Conservation (phyloP, 805 yeast species). For the Candida ovalis region DNA sequence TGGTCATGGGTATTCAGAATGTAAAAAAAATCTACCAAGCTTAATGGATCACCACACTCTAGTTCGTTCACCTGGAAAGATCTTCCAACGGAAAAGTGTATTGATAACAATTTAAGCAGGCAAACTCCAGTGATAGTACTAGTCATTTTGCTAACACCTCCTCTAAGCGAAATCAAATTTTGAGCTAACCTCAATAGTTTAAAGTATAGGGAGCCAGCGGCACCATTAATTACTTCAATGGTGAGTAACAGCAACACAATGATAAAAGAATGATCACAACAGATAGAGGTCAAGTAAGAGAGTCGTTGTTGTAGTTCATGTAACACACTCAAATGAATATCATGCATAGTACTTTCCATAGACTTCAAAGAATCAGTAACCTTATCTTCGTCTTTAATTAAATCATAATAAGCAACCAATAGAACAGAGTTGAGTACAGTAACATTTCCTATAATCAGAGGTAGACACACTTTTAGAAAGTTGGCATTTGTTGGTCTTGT, state of each 20-base stretch:
- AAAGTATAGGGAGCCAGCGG: conserved; percentile 4
- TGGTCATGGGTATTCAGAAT: conserved; percentile 5
- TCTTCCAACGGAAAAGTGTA: conserved; percentile 3
- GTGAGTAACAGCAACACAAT: conserved; percentile 12
- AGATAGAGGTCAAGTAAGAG: conserved; percentile 12
- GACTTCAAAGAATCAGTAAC: neutral
- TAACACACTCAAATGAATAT: conserved; percentile 9
- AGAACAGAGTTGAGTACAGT: conserved; percentile 15
- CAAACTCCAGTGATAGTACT: conserved; percentile 16
- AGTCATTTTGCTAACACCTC: conserved; percentile 14
- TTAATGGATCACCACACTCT: conserved; percentile 7
- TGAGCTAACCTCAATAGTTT: conserved; percentile 12
- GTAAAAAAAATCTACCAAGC: conserved; percentile 7
- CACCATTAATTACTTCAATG: conserved; percentile 13
- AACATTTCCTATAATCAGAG: conserved; percentile 17
- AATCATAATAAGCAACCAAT: conserved; percentile 14
- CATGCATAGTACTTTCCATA: conserved; percentile 1
- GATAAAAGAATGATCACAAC: conserved; percentile 20
- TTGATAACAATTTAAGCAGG: conserved; percentile 11
- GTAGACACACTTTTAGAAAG: conserved; percentile 13
- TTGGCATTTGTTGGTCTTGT: conserved; percentile 3
- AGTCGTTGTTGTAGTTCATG: conserved; percentile 13
- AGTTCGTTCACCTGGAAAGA: neutral
- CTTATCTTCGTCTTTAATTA: neutral
- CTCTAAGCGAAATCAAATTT: conserved; percentile 16